Evolutionary conservation across 371 early-diverging fungal species (phyloP).

Genomic region (Circinella minor): DNA sequence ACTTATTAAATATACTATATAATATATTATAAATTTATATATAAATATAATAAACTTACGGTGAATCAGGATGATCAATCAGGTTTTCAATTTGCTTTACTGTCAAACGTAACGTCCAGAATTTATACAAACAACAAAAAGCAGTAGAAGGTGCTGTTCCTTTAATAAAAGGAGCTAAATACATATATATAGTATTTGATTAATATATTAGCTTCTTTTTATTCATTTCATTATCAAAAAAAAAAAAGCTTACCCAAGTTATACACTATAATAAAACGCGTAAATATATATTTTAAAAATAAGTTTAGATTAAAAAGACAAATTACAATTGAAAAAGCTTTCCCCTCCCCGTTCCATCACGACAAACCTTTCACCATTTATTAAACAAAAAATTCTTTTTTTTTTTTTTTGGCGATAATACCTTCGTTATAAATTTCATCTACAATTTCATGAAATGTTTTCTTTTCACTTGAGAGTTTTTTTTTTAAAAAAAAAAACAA

Average conservation of each 20-base stretch:
- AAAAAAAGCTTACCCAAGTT: conserved; percentile 6
- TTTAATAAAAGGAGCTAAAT: conserved; percentile 81
- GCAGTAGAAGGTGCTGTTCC: conserved; percentile 85
- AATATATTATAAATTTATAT: too few relatives aligned
- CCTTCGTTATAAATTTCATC: conserved; percentile 84
- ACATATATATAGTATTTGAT: too few relatives aligned
- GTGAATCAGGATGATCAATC: conserved; percentile 79
- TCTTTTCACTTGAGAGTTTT: conserved; percentile 58
- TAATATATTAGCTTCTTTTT: too few relatives aligned
- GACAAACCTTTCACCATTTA: conserved; percentile 33
- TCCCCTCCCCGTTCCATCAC: not conserved
- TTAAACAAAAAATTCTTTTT: conserved; percentile 6
- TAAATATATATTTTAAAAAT: too few relatives aligned
- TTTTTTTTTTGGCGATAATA: conserved; percentile 20
- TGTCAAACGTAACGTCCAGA: conserved; percentile 82
- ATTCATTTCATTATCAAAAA: too few relatives aligned
- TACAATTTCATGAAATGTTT: conserved; percentile 83
- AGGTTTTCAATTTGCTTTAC: conserved; percentile 79
- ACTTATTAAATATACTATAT: conserved; percentile 1
- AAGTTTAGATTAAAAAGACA: conserved; percentile 8
- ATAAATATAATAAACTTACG: conserved; percentile 53
- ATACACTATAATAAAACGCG: not conserved
- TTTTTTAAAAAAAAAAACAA: not conserved
- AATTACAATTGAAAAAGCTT: not conserved
- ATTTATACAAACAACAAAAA: conserved; percentile 85